Evolutionary conservation across 257 asterid species (phyloP), one percentile per base, ranked within the genome.

Genomic region (Prunella vulgaris): DNA sequence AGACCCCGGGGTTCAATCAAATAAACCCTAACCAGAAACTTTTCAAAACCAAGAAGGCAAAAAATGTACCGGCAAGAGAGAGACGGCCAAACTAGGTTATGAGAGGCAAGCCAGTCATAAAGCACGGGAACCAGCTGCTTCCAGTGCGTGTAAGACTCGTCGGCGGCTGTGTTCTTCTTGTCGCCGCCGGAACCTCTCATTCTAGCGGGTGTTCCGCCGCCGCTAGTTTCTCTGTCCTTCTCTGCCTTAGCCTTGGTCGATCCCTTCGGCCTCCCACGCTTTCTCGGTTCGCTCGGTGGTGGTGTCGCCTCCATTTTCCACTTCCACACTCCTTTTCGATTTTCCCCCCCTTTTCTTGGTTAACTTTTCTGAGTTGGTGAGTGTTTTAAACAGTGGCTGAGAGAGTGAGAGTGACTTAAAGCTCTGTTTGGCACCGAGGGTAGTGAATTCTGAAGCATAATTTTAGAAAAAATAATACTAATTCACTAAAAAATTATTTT

Each of bases 241-340:
- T 84, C 95, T 3, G 75, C 84, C 68, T 83, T 93, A 44, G 86
- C 75, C 77, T 90, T 93, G 60, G 94, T 81, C 15, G 98, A 90
- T 27, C 97, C 97, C 90, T 82, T 90, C 38, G 99, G 99, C 65
- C 97, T 71, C 52, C 99, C 99, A 25, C 99, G 87, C 89, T 83
- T 93, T 84, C 81, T 83, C 24, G 94, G 96, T 64, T 88, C 90
- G 70, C 49, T 65, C 14, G 85, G 78, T 33, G 92, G 87, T 71
- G 90, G 81, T 22, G 83, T 74, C 9, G 69, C 70, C 69, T 82
- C 89, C 86, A 79, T 79, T 79, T 74, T 52, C 12, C 49, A 9
- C 54, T 48, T 24, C 20, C 1, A 13, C 38, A n/a, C 13, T 10
- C 4, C 30, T 2, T 38, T 32, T 54, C n/a, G 7, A 20, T 17